These are phyloP conservation scores for Malassezia equina DNA, from an alignment of 1,284 basidiomycete genomes.

Conservation along the genomic window DNA sequence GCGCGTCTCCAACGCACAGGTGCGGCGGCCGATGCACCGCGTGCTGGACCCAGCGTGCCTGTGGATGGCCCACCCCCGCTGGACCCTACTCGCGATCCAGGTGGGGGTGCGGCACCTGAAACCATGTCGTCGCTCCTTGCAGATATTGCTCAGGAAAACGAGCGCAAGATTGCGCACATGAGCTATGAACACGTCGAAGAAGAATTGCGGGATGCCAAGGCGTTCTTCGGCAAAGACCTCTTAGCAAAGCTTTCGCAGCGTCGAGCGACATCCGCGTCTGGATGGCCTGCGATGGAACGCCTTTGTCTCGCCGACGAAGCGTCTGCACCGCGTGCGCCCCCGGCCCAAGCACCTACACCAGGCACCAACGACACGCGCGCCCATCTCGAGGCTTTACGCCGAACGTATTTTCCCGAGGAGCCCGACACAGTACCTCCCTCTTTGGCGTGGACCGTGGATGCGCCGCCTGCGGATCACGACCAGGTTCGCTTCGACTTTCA, in stretches of 20 bases:
- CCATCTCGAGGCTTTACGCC: slow-evolving; percentile 60
- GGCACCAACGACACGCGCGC: slow-evolving; percentile 2
- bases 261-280: neutral
- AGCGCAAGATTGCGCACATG: slow-evolving; percentile 32
- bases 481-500: slow-evolving; percentile 35
- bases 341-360: slow-evolving; percentile 50
- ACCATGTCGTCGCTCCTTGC: slow-evolving; percentile 24
- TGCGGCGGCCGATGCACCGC: neutral
- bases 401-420: slow-evolving; percentile 68
- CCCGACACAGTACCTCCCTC: slow-evolving; percentile 30
- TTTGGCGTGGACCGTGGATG: slow-evolving; percentile 33
- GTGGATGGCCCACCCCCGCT: neutral
- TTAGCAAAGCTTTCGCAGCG: slow-evolving; percentile 29
- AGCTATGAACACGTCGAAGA: slow-evolving; percentile 26
- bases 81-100: slow-evolving; percentile 33
- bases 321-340: neutral
- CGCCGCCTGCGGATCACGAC: neutral
- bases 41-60: neutral
- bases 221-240: slow-evolving; percentile 32
- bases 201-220: slow-evolving; percentile 30
- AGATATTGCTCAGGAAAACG: slow-evolving; percentile 30
- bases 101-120: slow-evolving; percentile 36
- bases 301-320: neutral
- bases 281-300: neutral
- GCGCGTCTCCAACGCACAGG: slow-evolving; percentile 18